phyloP scores from a whole-genome alignment of 306 rosid species.

The Rosa lucieae region DNA sequence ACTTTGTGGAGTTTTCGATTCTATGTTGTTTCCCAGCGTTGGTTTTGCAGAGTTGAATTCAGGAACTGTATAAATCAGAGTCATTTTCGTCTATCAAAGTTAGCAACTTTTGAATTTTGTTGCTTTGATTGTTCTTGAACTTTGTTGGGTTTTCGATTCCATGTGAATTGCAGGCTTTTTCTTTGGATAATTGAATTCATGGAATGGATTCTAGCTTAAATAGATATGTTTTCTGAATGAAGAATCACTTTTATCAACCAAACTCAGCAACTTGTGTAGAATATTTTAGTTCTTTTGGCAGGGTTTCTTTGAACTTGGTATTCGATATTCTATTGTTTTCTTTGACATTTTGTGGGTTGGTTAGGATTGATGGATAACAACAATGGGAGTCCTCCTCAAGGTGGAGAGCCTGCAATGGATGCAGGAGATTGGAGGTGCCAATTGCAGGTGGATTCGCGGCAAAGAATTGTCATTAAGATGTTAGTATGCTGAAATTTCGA shows the following conservation, averaged over 20 bases:
- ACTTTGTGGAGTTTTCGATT: too few relatives aligned
- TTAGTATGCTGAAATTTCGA: conserved; percentile 5
- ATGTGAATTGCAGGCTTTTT: too few relatives aligned
- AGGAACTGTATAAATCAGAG: too few relatives aligned
- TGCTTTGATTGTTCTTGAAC: not conserved
- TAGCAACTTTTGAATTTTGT: not conserved
- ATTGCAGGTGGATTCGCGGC: conserved; percentile 41
- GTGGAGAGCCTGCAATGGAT: conserved; percentile 26
- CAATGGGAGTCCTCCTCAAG: conserved; percentile 22
- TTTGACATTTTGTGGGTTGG: not conserved
- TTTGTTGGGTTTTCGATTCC: too few relatives aligned
- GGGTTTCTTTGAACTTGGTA: not conserved
- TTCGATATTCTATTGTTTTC: not conserved
- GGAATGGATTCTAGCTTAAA: too few relatives aligned
- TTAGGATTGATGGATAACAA: conserved; percentile 23
- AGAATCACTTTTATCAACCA: too few relatives aligned
- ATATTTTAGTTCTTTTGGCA: not conserved
- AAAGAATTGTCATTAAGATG: conserved; percentile 52
- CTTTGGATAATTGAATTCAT: too few relatives aligned
- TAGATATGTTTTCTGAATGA: too few relatives aligned
- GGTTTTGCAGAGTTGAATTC: too few relatives aligned
- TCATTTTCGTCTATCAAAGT: not conserved
- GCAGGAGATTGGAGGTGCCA: conserved; percentile 51
- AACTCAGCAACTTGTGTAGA: too few relatives aligned
- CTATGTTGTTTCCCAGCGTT: too few relatives aligned